Percentiles rank a stretch among this genome's conserved stretches.
phyloP scores from a whole-genome alignment of 2,329 filamentous ascomycete genomes.

The Mollisiaceae sp. region DNA sequence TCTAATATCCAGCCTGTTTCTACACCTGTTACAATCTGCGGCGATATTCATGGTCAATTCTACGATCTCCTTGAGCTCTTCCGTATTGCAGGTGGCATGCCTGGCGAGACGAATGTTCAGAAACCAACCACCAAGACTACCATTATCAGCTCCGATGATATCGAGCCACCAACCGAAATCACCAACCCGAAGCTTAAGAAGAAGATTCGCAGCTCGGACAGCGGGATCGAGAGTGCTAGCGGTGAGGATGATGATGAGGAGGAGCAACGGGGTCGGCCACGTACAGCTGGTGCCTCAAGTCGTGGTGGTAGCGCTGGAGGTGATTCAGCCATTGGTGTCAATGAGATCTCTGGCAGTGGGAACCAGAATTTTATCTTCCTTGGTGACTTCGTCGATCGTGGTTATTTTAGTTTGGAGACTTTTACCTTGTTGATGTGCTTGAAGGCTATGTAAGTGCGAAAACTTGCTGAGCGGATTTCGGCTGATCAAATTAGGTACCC shows the following conservation, averaged over 20 bases:
- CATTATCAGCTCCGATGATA: conserved; percentile 86
- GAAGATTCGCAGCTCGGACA: conserved; percentile 74
- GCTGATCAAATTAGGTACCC: conserved; percentile 59
- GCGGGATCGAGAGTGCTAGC: conserved; percentile 52
- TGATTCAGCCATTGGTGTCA: conserved; percentile 45
- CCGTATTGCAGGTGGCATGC: conserved; percentile 95
- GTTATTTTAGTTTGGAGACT: conserved; percentile 76
- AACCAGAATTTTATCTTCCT: conserved; percentile 75
- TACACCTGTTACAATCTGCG: conserved; percentile 95
- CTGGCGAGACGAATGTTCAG: conserved; percentile 76
- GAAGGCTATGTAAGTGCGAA: conserved; percentile 65
- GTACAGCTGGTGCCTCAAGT: conserved; percentile 48
- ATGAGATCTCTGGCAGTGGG: conserved; percentile 53
- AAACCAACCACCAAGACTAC: conserved; percentile 70
- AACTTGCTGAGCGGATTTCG: background rate
- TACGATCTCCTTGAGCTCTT: conserved; percentile 98
- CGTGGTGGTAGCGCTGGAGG: conserved; percentile 47
- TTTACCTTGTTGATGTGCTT: conserved; percentile 75
- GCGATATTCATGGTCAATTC: conserved; percentile 98
- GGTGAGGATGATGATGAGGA: conserved; percentile 56
- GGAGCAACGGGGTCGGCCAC: conserved; percentile 53
- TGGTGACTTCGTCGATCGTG: conserved; percentile 76
- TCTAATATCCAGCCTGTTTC: conserved; percentile 99
- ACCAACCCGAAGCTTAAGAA: conserved; percentile 85
- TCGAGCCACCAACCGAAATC: conserved; percentile 89